Evolutionary conservation across 2,329 filamentous ascomycete species (phyloP), one percentile per base, ranked within the genome.

Genomic region (Pyrenochaeta sp.): DNA sequence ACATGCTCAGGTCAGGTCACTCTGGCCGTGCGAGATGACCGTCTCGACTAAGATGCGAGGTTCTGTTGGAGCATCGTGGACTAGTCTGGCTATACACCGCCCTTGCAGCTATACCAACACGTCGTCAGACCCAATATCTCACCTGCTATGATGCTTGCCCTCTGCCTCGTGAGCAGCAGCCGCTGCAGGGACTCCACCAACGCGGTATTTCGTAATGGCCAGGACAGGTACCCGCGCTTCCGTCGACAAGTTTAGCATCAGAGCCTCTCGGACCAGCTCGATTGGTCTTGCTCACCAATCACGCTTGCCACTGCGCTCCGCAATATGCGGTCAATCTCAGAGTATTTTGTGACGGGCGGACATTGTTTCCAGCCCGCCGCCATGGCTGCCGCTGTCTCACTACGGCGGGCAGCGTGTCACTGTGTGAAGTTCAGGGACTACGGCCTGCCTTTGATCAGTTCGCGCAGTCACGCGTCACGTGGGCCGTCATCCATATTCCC

Each of bases 271-370:
- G 42, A 37, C 13, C 6, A 38, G 9, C 19, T 41, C 11, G 20
- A 24, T 22, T 28, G n/a, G 15, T 14, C 29, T 27, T 30, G 44
- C 13, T 31, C 35, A 9, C 46, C 46, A 50, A 44, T 55, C 51
- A 58, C 26, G 24, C 36, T 53, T 37, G 48, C 40, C 40, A 42
- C 39, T 35, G 38, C 29, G n/a, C 28, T 44, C 38, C 18, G 39
- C 45, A 53, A 41, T 52, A 50, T 52, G 41, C 30, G 36, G 34
- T 41, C 41, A 55, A 55, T 53, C 32, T 55, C 51, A 32, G 47
- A 21, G 29, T 40, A 47, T 35, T 54, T 26, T 41, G 30, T 44
- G 28, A 34, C 51, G 39, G 47, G 32, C 47, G 52, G 50, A 49
- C 41, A 44, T 41, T 28, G 31, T 34, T 44, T 49, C 41, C 44